These are phyloP conservation scores for Mariannaea elegans DNA, from an alignment of 2,329 filamentous ascomycete genomes.

Conservation along the genomic window DNA sequence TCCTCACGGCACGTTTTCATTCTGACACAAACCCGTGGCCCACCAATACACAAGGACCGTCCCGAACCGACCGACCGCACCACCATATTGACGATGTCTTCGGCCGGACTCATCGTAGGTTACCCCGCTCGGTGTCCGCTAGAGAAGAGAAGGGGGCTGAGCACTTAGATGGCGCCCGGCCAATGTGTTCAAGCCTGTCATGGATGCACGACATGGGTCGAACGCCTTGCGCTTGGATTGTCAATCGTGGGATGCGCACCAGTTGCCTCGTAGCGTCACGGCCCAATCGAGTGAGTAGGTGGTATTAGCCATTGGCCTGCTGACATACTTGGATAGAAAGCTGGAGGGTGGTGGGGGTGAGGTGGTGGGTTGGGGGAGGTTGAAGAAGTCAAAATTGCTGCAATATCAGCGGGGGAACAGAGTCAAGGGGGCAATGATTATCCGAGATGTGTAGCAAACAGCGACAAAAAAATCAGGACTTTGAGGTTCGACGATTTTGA, in stretches of 20 bases:
- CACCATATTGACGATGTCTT: not conserved
- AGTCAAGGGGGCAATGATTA: not conserved
- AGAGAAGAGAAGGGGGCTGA: not conserved
- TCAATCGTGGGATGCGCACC: slow-evolving; percentile 20
- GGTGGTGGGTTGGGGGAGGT: slow-evolving; percentile 37
- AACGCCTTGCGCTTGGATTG: slow-evolving; percentile 13
- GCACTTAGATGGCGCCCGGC: slow-evolving; percentile 6
- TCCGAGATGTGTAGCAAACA: not conserved
- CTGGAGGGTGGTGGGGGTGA: not conserved
- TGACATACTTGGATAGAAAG: slow-evolving; percentile 3
- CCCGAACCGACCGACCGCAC: not conserved
- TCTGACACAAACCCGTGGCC: not conserved
- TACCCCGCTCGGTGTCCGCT: not conserved
- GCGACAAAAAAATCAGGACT: too few relatives aligned
- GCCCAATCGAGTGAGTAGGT: slow-evolving; percentile 30
- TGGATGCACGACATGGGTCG: slow-evolving; percentile 21
- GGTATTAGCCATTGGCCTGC: slow-evolving; percentile 17
- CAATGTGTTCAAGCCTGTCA: not conserved
- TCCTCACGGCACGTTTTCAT: not conserved
- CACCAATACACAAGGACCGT: not conserved
- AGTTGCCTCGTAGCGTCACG: slow-evolving; percentile 25
- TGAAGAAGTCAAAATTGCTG: not conserved
- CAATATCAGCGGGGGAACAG: not conserved
- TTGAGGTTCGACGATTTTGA: not conserved
- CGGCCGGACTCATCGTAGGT: too few relatives aligned